A percentile compares a stretch with the other conserved stretches of the same genome.
Conservation (phyloP, 2,329 filamentous ascomycete genomes). For the Alternaria dauci region DNA sequence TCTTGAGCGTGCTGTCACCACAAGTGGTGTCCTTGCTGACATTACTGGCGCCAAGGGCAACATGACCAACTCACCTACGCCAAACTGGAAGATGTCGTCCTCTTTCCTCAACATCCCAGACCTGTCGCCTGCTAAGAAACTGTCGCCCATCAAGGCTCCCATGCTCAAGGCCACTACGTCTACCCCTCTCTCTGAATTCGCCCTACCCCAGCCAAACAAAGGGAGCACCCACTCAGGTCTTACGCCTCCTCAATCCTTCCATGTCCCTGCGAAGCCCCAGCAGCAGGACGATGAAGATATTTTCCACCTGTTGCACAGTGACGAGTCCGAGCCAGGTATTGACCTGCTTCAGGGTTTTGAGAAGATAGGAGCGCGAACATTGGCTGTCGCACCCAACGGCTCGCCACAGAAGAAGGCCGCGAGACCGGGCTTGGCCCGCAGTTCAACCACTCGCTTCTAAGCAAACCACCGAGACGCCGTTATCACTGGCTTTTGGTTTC, state of each 20-base stretch:
- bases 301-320: slow-evolving; percentile 65
- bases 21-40: slow-evolving; percentile 68
- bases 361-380: slow-evolving; percentile 67
- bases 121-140: slow-evolving; percentile 42
- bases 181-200: slow-evolving; percentile 29
- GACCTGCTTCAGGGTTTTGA: slow-evolving; percentile 80
- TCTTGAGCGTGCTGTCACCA: slow-evolving; percentile 69
- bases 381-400: slow-evolving; percentile 46
- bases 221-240: slow-evolving; percentile 35
- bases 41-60: slow-evolving; percentile 64
- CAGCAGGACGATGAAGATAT: slow-evolving; percentile 62
- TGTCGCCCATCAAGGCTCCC: slow-evolving; percentile 45
- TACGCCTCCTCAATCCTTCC: slow-evolving; percentile 42
- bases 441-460: slow-evolving; percentile 48
- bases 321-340: slow-evolving; percentile 68
- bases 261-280: slow-evolving; percentile 28
- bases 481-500: slow-evolving; percentile 9
- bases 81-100: slow-evolving; percentile 47
- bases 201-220: slow-evolving; percentile 30
- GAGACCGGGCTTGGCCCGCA: slow-evolving; percentile 42
- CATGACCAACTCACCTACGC: slow-evolving; percentile 48
- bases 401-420: slow-evolving; percentile 44
- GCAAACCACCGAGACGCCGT: slow-evolving; percentile 2
- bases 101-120: slow-evolving; percentile 50
- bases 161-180: slow-evolving; percentile 40